Percentiles rank a stretch among this genome's conserved stretches.
Conservation (phyloP, 495 filamentous ascomycete genomes). For the Polyplosphaeria fusca region DNA sequence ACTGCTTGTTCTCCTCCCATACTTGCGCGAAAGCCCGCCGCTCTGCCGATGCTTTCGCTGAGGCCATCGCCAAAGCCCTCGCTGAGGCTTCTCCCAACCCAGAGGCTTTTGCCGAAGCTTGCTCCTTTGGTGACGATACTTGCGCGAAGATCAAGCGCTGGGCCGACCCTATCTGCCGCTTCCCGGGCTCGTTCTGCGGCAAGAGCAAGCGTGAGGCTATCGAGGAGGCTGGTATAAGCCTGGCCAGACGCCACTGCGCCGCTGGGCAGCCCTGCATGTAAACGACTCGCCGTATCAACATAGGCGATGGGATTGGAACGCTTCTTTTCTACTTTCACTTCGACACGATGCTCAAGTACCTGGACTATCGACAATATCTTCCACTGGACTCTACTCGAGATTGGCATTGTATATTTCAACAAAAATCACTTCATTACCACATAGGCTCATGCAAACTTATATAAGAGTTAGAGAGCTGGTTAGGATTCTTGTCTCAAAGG, state of each 20-base stretch:
- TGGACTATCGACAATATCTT: too few species aligned
- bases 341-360: too few species aligned
- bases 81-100: background rate
- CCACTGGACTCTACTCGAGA: too few species aligned
- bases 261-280: conserved; percentile 17
- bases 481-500: too few species aligned
- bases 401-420: too few species aligned
- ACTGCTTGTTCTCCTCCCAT: conserved; percentile 29
- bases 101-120: background rate
- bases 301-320: too few species aligned
- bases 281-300: background rate
- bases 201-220: conserved; percentile 23
- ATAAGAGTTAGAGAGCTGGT: too few species aligned
- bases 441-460: too few species aligned
- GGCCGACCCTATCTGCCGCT: conserved; percentile 22
- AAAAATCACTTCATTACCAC: too few species aligned
- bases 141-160: conserved; percentile 20
- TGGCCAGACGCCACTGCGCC: conserved; percentile 5
- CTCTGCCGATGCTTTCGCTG: conserved; percentile 1
- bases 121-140: background rate
- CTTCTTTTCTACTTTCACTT: too few species aligned
- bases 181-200: conserved; percentile 16
- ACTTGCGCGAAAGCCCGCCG: conserved; percentile 7
- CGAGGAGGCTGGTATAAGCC: conserved; percentile 10
- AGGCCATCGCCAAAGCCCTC: conserved; percentile 1